These are phyloP conservation scores for Galerina sulciceps DNA, from an alignment of 768 basidiomycete species.

Conservation along the genomic window DNA sequence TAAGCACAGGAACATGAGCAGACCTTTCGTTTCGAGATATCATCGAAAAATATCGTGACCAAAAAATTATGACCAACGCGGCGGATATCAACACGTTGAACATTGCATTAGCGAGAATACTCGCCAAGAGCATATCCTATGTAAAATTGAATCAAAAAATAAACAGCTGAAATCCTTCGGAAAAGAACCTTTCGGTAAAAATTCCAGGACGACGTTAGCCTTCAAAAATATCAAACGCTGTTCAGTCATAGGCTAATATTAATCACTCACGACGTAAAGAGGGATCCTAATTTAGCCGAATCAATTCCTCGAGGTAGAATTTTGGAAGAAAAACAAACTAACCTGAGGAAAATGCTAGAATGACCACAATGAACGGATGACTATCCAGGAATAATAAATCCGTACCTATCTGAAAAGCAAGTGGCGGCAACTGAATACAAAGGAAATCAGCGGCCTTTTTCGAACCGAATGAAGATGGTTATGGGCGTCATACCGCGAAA, in stretches of 20 bases:
- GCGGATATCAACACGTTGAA: background rate
- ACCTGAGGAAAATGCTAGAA: background rate
- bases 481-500: background rate
- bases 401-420: constrained; percentile 1
- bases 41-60: background rate
- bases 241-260: background rate
- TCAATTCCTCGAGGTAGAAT: background rate
- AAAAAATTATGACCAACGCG: background rate
- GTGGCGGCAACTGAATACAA: background rate
- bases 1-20: background rate
- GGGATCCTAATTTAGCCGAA: background rate
- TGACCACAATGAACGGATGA: background rate
- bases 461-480: too few relatives aligned
- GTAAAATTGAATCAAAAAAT: background rate
- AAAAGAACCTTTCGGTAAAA: constrained; percentile 3
- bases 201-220: background rate
- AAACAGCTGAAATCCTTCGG: background rate
- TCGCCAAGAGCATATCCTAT: background rate
- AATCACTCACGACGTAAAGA: background rate
- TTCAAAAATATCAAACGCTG: background rate
- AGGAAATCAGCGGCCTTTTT: background rate
- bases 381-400: background rate
- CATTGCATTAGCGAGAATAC: background rate
- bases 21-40: background rate
- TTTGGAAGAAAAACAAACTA: background rate